phyloP scores from a whole-genome alignment of 768 basidiomycete species.

The Floccularia luteovirens region DNA sequence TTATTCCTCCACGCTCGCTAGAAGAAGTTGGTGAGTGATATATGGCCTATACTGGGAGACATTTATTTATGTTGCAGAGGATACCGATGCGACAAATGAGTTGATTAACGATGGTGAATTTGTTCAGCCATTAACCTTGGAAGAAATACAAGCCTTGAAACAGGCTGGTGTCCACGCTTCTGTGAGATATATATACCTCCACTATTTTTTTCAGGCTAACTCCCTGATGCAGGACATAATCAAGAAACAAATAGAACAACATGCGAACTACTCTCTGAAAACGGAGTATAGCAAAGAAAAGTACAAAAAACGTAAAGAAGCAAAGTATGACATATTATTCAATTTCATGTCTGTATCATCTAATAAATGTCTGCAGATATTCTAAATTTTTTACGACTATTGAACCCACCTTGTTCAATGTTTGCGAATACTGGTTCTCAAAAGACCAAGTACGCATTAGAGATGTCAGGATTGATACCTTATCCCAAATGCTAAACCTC shows the following conservation, averaged over 20 bases:
- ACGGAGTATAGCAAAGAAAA: constrained; percentile 99
- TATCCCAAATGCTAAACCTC: constrained; percentile 82
- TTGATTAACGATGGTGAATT: constrained; percentile 83
- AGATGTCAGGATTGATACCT: constrained; percentile 78
- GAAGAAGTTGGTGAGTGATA: constrained; percentile 70
- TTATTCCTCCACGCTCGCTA: constrained; percentile 53
- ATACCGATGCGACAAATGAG: constrained; percentile 95
- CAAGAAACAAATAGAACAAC: constrained; percentile 86
- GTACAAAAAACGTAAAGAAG: constrained; percentile 93
- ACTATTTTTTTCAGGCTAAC: background rate
- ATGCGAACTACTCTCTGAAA: constrained; percentile 87
- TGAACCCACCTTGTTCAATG: constrained; percentile 81
- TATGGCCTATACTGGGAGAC: background rate
- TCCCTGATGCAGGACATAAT: constrained; percentile 78
- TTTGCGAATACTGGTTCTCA: constrained; percentile 83
- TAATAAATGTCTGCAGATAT: constrained; percentile 46
- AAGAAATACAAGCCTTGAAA: constrained; percentile 81
- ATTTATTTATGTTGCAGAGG: constrained; percentile 47
- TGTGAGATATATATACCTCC: constrained; percentile 28
- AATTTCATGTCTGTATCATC: constrained; percentile 1
- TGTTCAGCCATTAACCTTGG: constrained; percentile 75
- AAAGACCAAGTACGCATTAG: constrained; percentile 80
- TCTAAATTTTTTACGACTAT: constrained; percentile 82
- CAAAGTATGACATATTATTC: constrained; percentile 52
- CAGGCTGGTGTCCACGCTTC: constrained; percentile 75